These are phyloP conservation scores for Lactifluus echinatus DNA, from an alignment of 768 basidiomycete genomes.

Conservation along the genomic window DNA sequence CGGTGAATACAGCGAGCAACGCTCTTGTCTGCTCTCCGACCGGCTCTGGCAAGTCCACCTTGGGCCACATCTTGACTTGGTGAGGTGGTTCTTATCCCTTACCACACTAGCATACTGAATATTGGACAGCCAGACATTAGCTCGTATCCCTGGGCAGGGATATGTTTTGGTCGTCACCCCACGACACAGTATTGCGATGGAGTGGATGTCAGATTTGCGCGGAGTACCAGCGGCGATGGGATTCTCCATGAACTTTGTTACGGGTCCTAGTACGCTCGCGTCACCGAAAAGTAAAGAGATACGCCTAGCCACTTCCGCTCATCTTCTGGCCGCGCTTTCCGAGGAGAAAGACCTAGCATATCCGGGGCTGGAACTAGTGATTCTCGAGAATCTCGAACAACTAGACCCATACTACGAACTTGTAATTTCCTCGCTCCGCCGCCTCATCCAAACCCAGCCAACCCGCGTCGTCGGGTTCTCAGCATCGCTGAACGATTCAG, in stretches of 20 bases:
- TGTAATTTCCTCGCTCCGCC: slow-evolving; percentile 60
- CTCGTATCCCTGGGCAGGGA: slow-evolving; percentile 32
- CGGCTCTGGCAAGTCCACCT: slow-evolving; percentile 69
- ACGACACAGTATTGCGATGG: slow-evolving; percentile 44
- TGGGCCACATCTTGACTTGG: slow-evolving; percentile 69
- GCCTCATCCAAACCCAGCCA: slow-evolving; percentile 49
- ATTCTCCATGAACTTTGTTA: slow-evolving; percentile 34
- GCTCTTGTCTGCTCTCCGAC: slow-evolving; percentile 70
- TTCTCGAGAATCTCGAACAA: slow-evolving; percentile 82
- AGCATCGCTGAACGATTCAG: slow-evolving; percentile 70
- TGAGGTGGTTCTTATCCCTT: slow-evolving; percentile 31
- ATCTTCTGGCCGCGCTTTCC: slow-evolving; percentile 40
- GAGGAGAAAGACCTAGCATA: slow-evolving; percentile 24
- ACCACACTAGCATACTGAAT: slow-evolving; percentile 11
- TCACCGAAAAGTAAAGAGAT: slow-evolving; percentile 37
- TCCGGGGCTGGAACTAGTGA: slow-evolving; percentile 48
- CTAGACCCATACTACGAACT: slow-evolving; percentile 79
- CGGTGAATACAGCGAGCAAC: slow-evolving; percentile 59
- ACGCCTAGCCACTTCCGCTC: slow-evolving; percentile 46
- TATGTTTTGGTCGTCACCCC: slow-evolving; percentile 63
- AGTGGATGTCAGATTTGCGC: slow-evolving; percentile 47
- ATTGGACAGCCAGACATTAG: slow-evolving; percentile 45
- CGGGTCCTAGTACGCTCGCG: slow-evolving; percentile 28
- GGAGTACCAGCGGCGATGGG: slow-evolving; percentile 30
- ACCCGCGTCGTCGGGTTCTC: slow-evolving; percentile 74